These are phyloP conservation scores for Schizochytrium sp. DNA, from an alignment of 108 stramenopile genomes.

Conservation along the genomic window DNA sequence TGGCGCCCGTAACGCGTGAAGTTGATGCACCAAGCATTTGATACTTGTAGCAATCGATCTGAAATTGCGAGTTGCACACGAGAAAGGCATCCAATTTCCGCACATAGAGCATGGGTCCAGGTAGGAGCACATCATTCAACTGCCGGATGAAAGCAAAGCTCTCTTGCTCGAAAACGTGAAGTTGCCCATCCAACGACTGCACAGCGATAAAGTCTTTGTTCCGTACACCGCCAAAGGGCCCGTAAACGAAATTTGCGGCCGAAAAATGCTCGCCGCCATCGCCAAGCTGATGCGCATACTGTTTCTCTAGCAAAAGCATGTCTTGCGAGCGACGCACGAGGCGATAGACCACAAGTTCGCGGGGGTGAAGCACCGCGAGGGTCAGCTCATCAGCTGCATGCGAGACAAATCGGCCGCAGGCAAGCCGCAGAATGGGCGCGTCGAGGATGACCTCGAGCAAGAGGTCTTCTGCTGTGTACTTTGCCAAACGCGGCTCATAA, in stretches of 20 bases:
- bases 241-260: conserved; percentile 43
- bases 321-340: conserved; percentile 26
- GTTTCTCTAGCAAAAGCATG: conserved; percentile 27
- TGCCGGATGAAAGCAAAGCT: conserved; percentile 46
- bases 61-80: conserved; percentile 29
- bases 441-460: conserved; percentile 37
- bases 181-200: conserved; percentile 53
- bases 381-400: conserved; percentile 21
- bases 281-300: conserved; percentile 44
- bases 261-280: conserved; percentile 52
- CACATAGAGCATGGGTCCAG: conserved; percentile 47
- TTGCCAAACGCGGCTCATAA: conserved; percentile 25
- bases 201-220: conserved; percentile 37
- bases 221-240: conserved; percentile 40
- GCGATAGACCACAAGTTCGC: conserved; percentile 39
- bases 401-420: conserved; percentile 41
- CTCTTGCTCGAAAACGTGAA: conserved; percentile 40
- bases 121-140: conserved; percentile 32
- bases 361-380: conserved; percentile 48
- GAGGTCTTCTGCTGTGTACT: conserved; percentile 36
- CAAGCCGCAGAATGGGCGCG: conserved; percentile 41
- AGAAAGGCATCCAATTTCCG: conserved; percentile 44
- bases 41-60: conserved; percentile 50
- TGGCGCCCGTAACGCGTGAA: neutral
- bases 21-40: neutral